Evolutionary conservation across 768 basidiomycete species (phyloP).

Genomic region (Pleurotus ostreatus): DNA sequence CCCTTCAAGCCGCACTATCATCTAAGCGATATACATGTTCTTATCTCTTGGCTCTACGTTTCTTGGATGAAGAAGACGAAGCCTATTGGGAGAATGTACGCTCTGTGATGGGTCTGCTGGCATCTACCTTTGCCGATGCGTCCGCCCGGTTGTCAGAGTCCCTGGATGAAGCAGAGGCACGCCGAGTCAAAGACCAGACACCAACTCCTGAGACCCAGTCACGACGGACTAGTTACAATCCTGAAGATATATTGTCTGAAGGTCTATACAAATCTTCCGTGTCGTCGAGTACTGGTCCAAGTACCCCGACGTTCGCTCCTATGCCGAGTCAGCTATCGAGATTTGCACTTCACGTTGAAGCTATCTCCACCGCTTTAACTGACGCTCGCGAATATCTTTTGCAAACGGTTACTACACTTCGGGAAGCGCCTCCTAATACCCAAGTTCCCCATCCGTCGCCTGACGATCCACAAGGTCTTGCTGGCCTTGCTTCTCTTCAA

Average conservation of each 20-base stretch:
- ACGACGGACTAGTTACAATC: conserved; percentile 14
- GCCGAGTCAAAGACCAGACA: conserved; percentile 46
- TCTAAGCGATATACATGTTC: conserved; percentile 77
- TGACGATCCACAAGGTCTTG: conserved; percentile 7
- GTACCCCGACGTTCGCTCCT: conserved; percentile 59
- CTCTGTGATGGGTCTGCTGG: conserved; percentile 67
- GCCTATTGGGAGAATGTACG: conserved; percentile 85
- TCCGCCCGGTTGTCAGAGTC: conserved; percentile 59
- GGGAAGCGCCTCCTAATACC: conserved; percentile 22
- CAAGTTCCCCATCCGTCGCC: conserved; percentile 11
- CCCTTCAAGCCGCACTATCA: conserved; percentile 62
- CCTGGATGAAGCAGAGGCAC: conserved; percentile 55
- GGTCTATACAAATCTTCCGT: background rate
- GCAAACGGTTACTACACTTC: conserved; percentile 56
- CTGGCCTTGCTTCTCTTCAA: conserved; percentile 49
- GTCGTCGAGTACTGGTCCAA: conserved; percentile 3
- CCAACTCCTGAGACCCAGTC: conserved; percentile 31
- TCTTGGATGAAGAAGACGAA: conserved; percentile 66
- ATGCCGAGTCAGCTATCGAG: conserved; percentile 64
- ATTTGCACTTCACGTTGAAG: conserved; percentile 71
- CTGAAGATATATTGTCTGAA: conserved; percentile 18
- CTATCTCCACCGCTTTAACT: conserved; percentile 62
- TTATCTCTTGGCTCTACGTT: conserved; percentile 76
- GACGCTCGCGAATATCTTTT: conserved; percentile 69
- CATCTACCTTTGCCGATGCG: conserved; percentile 63